These are phyloP conservation scores for Globisporangium apiculatum DNA, from an alignment of 352 stramenopile species.

Conservation along the genomic window DNA sequence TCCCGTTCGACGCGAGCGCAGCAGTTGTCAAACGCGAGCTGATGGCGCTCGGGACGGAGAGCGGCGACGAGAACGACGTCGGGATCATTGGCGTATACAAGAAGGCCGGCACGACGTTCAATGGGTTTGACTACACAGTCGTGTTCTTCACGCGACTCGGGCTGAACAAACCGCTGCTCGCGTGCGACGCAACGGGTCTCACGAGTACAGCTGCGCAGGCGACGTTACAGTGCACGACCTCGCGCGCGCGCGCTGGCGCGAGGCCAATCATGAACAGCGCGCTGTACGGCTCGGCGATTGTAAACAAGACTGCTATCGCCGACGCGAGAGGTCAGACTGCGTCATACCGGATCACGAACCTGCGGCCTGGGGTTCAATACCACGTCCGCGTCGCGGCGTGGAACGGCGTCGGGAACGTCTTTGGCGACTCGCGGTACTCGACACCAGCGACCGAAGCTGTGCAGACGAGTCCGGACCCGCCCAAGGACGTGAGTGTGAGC, in stretches of 20 bases:
- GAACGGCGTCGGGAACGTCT: conserved; percentile 88
- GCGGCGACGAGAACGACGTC: conserved; percentile 3
- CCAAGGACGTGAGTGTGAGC: conserved; percentile 41
- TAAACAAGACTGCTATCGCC: conserved; percentile 32
- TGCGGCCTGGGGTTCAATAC: conserved; percentile 48
- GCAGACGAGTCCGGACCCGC: conserved; percentile 27
- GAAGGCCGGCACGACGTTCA: conserved; percentile 22
- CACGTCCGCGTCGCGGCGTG: conserved; percentile 90
- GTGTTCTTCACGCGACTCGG: conserved; percentile 60
- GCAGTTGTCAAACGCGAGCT: conserved; percentile 44
- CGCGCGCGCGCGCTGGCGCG: conserved; percentile 24
- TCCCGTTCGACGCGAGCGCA: conserved; percentile 68
- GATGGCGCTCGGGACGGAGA: conserved; percentile 28
- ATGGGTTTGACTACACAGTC: conserved; percentile 53
- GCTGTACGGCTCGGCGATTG: conserved; percentile 47
- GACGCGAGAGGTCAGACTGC: conserved; percentile 13
- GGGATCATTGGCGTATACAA: conserved; percentile 57
- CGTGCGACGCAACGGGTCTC: conserved; percentile 35
- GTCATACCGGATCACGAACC: conserved; percentile 21
- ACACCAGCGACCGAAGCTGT: conserved; percentile 59
- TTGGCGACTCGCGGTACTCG: conserved; percentile 71
- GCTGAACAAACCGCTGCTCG: conserved; percentile 41
- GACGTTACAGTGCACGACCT: conserved; percentile 25
- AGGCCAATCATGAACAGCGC: conserved; percentile 77
- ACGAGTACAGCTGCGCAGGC: conserved; percentile 34